Evolutionary conservation across 768 basidiomycete genomes (phyloP), one percentile per base, ranked within the genome.

Genomic region (Tricholoma matsutake): DNA sequence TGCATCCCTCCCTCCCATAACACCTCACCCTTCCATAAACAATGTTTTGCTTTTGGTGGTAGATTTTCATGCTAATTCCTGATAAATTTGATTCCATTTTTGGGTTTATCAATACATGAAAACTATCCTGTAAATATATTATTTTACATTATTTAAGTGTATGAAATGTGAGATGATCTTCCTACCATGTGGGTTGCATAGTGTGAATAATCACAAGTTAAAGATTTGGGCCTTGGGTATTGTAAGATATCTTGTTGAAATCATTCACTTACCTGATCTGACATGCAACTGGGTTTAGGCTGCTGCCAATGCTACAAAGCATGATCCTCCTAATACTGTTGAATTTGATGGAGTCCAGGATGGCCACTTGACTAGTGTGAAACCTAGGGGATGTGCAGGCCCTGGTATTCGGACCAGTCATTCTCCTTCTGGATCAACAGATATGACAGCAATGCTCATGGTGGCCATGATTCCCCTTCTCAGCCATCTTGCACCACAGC

Each of bases 251-350:
- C 53, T 34, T 22, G 32, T 22, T n/a, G 22, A 54, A 20, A 54
- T 54, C 8, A 32, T 54, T 9, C n/a, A 35, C n/a, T 54, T 18
- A 43, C 18, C n/a, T 43, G 41, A 32, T n/a, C 53, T 32, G n/a
- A 28, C 54, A 20, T 57, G 7, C 20, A n/a, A 34, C 14, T 25
- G 7, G 56, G 11, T 35, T 32, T 37, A 67, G 67, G 64, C 64
- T 58, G 62, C 67, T 4, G 67, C 62, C 1, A 60, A 63, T 45
- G 49, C 31, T 10, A 64, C 64, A 1, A 67, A 65, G 61, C 57
- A 54, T n/a, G 41, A 61, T 16, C 64, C 62, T 14, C 67, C 64
- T 1, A 63, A 64, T 51, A 37, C 37, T 1, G 45, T 39, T 13
- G 58, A 41, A 11, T 67, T 67, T 60, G 62, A 65, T 67, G 66